A percentile compares a stretch with the other conserved stretches of the same genome.
phyloP scores from a whole-genome alignment of 2,329 filamentous ascomycete species.

The Fusarium xylarioides region DNA sequence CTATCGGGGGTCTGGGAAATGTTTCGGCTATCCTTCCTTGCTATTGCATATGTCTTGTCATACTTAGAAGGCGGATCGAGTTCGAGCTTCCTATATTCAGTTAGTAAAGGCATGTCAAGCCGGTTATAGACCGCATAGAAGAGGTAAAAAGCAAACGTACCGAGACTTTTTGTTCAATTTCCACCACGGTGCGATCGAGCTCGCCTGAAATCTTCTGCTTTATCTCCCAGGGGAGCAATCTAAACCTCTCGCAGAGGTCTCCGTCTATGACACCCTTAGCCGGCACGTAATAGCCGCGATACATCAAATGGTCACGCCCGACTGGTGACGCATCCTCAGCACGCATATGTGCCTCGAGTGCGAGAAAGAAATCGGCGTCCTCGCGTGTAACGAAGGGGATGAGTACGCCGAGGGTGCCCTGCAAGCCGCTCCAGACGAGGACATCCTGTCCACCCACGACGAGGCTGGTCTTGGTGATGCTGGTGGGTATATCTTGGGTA shows the following conservation, averaged over 20 bases:
- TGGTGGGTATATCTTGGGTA: constrained; percentile 92
- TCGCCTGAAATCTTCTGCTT: constrained; percentile 95
- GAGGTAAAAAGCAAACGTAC: constrained; percentile 47
- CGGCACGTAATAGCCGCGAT: constrained; percentile 92
- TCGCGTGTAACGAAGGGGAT: constrained; percentile 91
- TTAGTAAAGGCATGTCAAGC: background rate
- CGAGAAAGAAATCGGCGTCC: constrained; percentile 97
- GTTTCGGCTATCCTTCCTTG: no score
- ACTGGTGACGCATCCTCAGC: constrained; percentile 86
- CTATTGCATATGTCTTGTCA: no score
- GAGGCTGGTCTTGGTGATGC: constrained; percentile 86
- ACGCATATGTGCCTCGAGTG: constrained; percentile 86
- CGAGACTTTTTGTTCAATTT: constrained; percentile 96
- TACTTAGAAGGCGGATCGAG: background rate
- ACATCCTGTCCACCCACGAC: constrained; percentile 92
- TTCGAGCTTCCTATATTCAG: background rate
- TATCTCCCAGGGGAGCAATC: constrained; percentile 84
- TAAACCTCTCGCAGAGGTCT: constrained; percentile 92
- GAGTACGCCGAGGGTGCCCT: constrained; percentile 92
- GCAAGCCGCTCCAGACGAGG: constrained; percentile 92
- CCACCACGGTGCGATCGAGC: constrained; percentile 84
- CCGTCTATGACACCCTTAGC: constrained; percentile 97
- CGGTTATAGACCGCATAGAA: accelerated
- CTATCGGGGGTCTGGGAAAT: no score
- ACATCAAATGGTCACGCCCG: constrained; percentile 94